Evolutionary conservation across 2,329 filamentous ascomycete species (phyloP), one percentile per base, ranked within the genome.

Genomic region (Penicillium carneum): DNA sequence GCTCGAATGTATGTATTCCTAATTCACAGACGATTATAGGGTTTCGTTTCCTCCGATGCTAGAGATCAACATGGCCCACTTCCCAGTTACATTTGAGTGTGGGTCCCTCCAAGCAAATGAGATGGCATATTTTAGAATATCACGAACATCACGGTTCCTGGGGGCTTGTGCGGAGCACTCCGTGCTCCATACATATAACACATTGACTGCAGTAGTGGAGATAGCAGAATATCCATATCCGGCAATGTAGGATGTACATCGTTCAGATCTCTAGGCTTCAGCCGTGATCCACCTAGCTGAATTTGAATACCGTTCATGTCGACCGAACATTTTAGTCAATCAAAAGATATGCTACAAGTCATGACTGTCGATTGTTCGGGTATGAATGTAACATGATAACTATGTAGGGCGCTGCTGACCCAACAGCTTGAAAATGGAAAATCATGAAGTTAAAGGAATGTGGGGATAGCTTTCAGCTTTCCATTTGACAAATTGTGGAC

Each of bases 31-130:
- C 12, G 38, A n/a, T 36, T 16, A 54, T 23, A 43, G 51, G 23
- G 14, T 46, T 4, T 14, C 4, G 2, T 12, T 36, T 12, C 14
- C 23, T 9, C 14, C 11, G 18, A 20, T 16, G 26, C 6, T 1
- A 31, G n/a, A 31, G 33, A 39, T 49, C 34, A n/a, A 49, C 53
- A 38, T 18, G 41, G 34, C 12, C 38, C 46, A 42, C 36, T 34
- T 18, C 11, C 18, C 12, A 57, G 23, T 31, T 11, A 42, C 29
- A 42, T 29, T 38, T 33, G 52, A 50, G 6, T 9, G 26, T 11
- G 26, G n/a, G 38, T n/a, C 39, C 23, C 12, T n/a, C 12, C 6
- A 16, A 36, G 23, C 39, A 46, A 54, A 54, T 54, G 9, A 54
- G 26, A 45, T 16, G 5, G 8, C 14, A 6, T 6, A 45, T 45